Evolutionary conservation across 2,329 filamentous ascomycete species (phyloP), one percentile per base, ranked within the genome.

Genomic region (Ophiostoma himal-ulmi): DNA sequence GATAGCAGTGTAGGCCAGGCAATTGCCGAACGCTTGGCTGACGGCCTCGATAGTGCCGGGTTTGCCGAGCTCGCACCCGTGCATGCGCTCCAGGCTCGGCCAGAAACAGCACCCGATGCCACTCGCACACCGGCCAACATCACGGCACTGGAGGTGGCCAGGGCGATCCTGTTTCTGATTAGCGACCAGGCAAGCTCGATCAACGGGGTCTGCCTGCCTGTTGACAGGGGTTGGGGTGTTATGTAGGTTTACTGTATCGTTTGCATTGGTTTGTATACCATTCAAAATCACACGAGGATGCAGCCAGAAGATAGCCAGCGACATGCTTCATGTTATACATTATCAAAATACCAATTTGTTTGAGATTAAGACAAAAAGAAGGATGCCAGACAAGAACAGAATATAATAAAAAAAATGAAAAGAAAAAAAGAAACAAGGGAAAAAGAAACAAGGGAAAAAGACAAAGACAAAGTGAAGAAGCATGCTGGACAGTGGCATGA

Each of bases 201-300:
- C 71, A 81, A 78, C 54, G 79, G 79, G 6, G 75, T 78, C 11
- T 75, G 76, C 4, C 62, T 81, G 70, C 79, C 79, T 0, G 76
- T 81, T 3, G 79, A 80, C 68, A 77, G 77, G 65, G 78, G 77
- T 0, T 80, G 79, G 79, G 76, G 77, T 11, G 76, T 76, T 22
- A 75, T 80, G 26, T 80, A 64, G 41, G 11, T 26, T 26, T 60
- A 8, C 1, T 54, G 7, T n/a, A 7, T n/a, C 10, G 2, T 22
- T 54, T 22, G 20, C n/a, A 22, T 5, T 22, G 48, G 4, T 22
- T n/a, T 54, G 41, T 44, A 30, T 30, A 14, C 13, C 14, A 44
- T 17, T 11, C 10, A 10, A 39, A 39, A 13, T 13, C 37, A 10
- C 37, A 39, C 2, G 37, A 39, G 37, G 37, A 8, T 10, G 37